These are phyloP conservation scores for Trichosporon coremiiforme DNA, from an alignment of 1,284 basidiomycete genomes.

Conservation along the genomic window DNA sequence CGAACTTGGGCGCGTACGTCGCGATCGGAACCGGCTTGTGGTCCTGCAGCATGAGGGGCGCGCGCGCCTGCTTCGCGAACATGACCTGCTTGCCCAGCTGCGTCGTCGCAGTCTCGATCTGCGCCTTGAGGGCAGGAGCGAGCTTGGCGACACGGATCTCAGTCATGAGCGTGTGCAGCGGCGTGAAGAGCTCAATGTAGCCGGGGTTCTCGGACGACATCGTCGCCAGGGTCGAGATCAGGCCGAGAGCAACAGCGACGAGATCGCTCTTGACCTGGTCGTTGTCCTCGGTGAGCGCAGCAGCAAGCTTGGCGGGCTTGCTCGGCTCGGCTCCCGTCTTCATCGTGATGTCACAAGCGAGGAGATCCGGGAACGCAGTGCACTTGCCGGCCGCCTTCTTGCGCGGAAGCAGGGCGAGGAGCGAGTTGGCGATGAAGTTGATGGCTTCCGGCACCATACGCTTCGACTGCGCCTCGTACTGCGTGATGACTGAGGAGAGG, in stretches of 20 bases:
- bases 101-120: conserved; percentile 57
- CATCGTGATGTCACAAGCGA: conserved; percentile 27
- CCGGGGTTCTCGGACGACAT: conserved; percentile 76
- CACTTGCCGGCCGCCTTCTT: conserved; percentile 59
- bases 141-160: conserved; percentile 62
- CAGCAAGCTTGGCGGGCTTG: conserved; percentile 38
- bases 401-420: conserved; percentile 72
- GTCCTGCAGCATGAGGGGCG: conserved; percentile 81
- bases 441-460: conserved; percentile 86
- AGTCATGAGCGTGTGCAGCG: conserved; percentile 66
- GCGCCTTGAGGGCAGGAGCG: conserved; percentile 62
- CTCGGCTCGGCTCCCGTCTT: conserved; percentile 33
- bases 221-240: conserved; percentile 69
- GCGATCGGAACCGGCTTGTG: conserved; percentile 97
- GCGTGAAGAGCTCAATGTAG: conserved; percentile 80
- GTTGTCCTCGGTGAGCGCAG: conserved; percentile 42
- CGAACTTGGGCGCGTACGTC: conserved; percentile 92
- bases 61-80: conserved; percentile 71
- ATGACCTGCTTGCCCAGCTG: conserved; percentile 68
- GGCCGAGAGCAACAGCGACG: conserved; percentile 64
- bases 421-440: conserved; percentile 73
- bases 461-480: conserved; percentile 83
- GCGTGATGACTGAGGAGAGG: conserved; percentile 76
- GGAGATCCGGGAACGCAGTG: conserved; percentile 44
- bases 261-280: conserved; percentile 58